These are phyloP conservation scores for Rhodosorus marinus DNA, from an alignment of 23 red algal species.

Conservation along the genomic window DNA sequence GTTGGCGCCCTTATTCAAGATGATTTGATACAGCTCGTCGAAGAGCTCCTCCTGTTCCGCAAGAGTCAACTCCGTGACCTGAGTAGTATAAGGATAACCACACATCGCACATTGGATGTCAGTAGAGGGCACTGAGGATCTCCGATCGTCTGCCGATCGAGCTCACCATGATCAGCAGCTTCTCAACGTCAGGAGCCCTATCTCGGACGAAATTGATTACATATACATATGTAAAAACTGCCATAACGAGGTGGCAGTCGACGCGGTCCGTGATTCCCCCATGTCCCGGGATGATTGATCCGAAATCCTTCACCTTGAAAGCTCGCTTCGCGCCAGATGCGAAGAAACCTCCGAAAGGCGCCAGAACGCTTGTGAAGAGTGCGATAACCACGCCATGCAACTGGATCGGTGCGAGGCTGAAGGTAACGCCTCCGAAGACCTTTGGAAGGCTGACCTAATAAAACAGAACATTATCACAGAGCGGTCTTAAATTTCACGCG, in stretches of 20 bases:
- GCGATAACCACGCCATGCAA: conserved; percentile 69
- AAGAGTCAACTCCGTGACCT: neutral
- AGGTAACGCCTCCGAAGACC: too few species aligned
- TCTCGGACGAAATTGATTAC: conserved; percentile 82
- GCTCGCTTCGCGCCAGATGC: conserved; percentile 90
- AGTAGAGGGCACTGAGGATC: too few species aligned
- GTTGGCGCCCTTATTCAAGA: neutral
- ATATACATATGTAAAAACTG: conserved; percentile 93
- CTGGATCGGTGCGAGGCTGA: conserved; percentile 40
- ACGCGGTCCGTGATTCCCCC: conserved; percentile 93
- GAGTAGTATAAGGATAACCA: too few species aligned
- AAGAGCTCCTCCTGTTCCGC: neutral
- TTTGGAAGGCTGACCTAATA: too few species aligned
- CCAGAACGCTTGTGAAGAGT: conserved; percentile 62
- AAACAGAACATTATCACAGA: too few species aligned
- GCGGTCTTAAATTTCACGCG: too few species aligned
- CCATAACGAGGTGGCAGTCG: conserved; percentile 98
- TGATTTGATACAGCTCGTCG: neutral
- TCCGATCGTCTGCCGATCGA: conserved; percentile 72
- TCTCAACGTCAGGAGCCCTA: conserved; percentile 84
- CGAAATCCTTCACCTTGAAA: conserved; percentile 94
- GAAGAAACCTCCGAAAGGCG: conserved; percentile 95
- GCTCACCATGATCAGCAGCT: conserved; percentile 54
- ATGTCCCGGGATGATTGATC: conserved; percentile 66
- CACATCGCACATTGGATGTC: too few species aligned